Base-by-base conservation (phyloP, 2,329 filamentous ascomycete genomes). In the Stachybotrys echinatus region DNA sequence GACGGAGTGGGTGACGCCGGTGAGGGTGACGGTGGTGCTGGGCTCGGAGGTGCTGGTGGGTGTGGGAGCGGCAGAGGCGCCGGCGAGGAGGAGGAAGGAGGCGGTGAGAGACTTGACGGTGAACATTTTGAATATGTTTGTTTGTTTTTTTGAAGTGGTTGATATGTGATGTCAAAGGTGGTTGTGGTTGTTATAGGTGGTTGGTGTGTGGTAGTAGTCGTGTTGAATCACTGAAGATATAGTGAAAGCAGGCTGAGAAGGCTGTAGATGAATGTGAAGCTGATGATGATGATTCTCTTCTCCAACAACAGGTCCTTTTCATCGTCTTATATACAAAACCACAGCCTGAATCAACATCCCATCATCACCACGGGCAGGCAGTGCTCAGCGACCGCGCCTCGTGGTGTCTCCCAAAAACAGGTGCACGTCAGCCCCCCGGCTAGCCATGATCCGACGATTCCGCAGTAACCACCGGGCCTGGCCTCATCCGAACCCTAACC, bases 1-100 rank as follows among this genome's bases (percentile, higher is more conserved):
- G 42, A 76, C 70, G 2, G 67, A 67, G 68, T 76, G 72, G 1
- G 74, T 76, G 21, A 70, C 65, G 14, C 70, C 67, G 2, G 70
- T 71, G 47, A 64, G 61, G 6, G 60, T 22, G 31, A 61, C 61
- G n/a, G 69, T 71, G 51, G 70, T 62, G 27, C 27, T 34, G 40
- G 64, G 59, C 6, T 42, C 31, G 19, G 58, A 54, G 42, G 34
- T 47, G 42, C 54, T 58, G 10, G 65, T 67, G 34, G 58, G 42
- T 19, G 71, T 69, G 37, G 64, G 61, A 22, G 61, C 62, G 22
- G 67, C 64, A 1, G 62, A 61, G 45, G 64, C 62, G 40, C 55
- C 54, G 50, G 63, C 58, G 37, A 56, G 59, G 48, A 62, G 58
- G 39, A 66, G 55, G 34, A 70, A 52, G 51, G 60, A 39, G 39